Evolutionary conservation across 768 basidiomycete species (phyloP).

Genomic region (Phaeolepiota aurea): DNA sequence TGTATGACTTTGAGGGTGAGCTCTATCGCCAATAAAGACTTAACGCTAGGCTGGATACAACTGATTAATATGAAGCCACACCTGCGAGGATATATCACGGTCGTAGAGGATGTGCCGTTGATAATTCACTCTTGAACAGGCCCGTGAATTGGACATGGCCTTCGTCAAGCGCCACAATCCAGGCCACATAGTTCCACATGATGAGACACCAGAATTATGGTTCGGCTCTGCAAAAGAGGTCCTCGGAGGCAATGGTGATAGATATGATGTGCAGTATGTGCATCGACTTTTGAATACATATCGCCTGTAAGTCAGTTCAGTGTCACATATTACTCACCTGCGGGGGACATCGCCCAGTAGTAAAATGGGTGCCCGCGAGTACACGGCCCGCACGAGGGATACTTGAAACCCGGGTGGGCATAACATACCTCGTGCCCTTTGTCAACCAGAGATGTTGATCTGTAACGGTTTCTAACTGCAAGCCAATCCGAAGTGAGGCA

Average conservation of each 20-base stretch:
- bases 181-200: slow-evolving; percentile 86
- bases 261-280: slow-evolving; percentile 87
- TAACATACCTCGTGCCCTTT: slow-evolving; percentile 53
- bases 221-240: slow-evolving; percentile 71
- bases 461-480: too few relatives aligned
- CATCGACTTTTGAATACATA: slow-evolving; percentile 53
- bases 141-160: slow-evolving; percentile 64
- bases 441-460: slow-evolving; percentile 52
- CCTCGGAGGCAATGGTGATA: slow-evolving; percentile 80
- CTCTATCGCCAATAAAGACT: background rate
- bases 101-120: background rate
- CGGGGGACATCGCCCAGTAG: slow-evolving; percentile 80
- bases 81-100: background rate
- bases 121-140: background rate
- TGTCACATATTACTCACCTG: slow-evolving; percentile 23
- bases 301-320: background rate
- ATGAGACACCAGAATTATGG: slow-evolving; percentile 90
- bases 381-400: slow-evolving; percentile 67
- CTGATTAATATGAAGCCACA: background rate
- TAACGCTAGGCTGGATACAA: background rate
- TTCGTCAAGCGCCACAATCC: slow-evolving; percentile 79
- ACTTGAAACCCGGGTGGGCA: slow-evolving; percentile 18
- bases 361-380: slow-evolving; percentile 77
- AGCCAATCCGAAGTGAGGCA: too few relatives aligned
- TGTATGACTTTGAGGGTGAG: background rate